Percentiles rank a stretch among this genome's conserved stretches.
These are phyloP conservation scores for Abelmoschus esculentus DNA, from an alignment of 345 rosid species.

Conservation along the genomic window DNA sequence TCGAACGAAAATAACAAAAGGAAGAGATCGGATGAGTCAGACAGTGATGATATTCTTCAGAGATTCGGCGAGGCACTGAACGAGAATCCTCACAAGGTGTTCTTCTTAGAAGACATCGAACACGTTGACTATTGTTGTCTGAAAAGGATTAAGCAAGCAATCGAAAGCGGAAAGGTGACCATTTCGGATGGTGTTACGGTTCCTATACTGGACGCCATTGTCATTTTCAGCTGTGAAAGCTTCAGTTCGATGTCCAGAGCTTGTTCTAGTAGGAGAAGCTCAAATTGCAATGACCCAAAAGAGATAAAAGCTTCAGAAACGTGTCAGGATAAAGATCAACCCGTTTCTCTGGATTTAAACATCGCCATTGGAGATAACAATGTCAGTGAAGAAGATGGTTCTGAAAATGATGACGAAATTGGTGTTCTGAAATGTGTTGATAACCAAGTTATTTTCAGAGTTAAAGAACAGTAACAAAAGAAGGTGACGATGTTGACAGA, in stretches of 20 bases:
- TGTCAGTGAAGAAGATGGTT: conserved; percentile 1
- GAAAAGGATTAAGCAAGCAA: conserved; percentile 34
- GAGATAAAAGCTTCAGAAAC: conserved; percentile 5
- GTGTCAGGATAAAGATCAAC: conserved; percentile 8
- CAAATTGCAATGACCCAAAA: conserved; percentile 15
- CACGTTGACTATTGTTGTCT: conserved; percentile 25
- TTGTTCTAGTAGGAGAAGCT: conserved; percentile 23
- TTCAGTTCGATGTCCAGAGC: conserved; percentile 22
- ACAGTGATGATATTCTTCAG: conserved; percentile 26
- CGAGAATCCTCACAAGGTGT: conserved; percentile 61
- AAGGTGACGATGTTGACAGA: not conserved
- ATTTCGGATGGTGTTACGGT: conserved; percentile 38
- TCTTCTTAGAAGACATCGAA: conserved; percentile 53
- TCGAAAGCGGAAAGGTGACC: conserved; percentile 30
- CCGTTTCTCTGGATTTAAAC: conserved; percentile 45
- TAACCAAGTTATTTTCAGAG: conserved; percentile 36
- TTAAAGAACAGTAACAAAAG: conserved; percentile 19
- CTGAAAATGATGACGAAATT: conserved; percentile 14
- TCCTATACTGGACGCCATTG: conserved; percentile 51
- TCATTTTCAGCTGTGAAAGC: conserved; percentile 46
- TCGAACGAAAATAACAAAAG: conserved; percentile 37
- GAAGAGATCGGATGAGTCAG: conserved; percentile 30
- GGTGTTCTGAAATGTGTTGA: conserved; percentile 38
- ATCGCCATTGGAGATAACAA: conserved; percentile 32
- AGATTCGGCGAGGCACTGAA: conserved; percentile 51